Percentiles rank a stretch among this genome's conserved stretches.
Conservation (phyloP, 164 flowering plant genomes). For the Chimonanthus praecox region DNA sequence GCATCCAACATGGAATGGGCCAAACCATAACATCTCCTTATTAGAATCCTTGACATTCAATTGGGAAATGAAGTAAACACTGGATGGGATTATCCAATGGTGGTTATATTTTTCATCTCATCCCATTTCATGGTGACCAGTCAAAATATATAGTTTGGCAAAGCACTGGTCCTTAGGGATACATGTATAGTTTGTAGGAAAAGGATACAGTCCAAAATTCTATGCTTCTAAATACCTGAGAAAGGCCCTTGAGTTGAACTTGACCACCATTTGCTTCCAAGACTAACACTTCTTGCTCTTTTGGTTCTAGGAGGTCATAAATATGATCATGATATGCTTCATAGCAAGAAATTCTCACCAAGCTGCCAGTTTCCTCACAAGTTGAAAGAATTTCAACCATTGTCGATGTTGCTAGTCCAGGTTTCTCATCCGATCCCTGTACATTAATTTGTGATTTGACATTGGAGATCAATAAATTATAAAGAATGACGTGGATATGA, state of each 20-base stretch:
- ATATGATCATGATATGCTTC: conserved; percentile 52
- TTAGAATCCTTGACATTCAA: background rate
- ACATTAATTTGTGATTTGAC: background rate
- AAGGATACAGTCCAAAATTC: background rate
- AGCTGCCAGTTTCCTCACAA: conserved; percentile 26
- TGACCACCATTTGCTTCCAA: conserved; percentile 48
- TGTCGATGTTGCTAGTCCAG: conserved; percentile 55
- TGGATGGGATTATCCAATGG: background rate
- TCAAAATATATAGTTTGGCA: no score
- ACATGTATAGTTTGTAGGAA: background rate
- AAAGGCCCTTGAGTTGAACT: conserved; percentile 63
- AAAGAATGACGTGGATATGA: background rate
- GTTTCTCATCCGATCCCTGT: conserved; percentile 52
- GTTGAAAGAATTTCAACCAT: conserved; percentile 43
- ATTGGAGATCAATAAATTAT: background rate
- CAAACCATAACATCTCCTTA: background rate
- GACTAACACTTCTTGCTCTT: conserved; percentile 32
- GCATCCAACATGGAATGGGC: background rate
- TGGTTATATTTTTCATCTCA: background rate
- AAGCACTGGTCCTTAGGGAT: background rate
- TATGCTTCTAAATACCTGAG: conserved; percentile 34
- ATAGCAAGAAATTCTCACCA: conserved; percentile 45
- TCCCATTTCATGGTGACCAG: no score
- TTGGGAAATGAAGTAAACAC: background rate
- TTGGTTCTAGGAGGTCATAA: conserved; percentile 46